These are phyloP conservation scores for Balamuthia mandrillaris DNA, from an alignment of 208 protist species.

Conservation along the genomic window DNA sequence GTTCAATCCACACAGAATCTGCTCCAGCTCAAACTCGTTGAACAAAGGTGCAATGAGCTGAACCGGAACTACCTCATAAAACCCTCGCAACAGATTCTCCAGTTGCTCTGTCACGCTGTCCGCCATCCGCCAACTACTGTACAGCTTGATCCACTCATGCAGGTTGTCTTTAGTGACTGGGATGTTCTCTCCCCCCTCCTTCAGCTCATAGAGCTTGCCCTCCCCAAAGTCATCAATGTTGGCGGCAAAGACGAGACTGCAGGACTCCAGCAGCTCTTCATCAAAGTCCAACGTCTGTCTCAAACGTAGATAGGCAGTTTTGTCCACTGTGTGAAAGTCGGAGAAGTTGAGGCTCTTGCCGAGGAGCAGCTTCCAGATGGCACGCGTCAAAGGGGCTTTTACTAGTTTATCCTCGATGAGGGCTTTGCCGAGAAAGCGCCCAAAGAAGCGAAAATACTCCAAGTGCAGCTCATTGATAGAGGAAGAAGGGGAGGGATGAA, in stretches of 20 bases:
- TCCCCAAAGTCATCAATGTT: neutral
- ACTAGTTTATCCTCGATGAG: neutral
- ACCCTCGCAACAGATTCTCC: neutral
- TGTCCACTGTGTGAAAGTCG: neutral
- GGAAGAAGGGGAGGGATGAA: neutral
- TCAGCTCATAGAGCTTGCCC: neutral
- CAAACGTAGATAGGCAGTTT: neutral
- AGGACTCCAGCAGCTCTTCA: neutral
- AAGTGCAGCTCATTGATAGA: neutral
- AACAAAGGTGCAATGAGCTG: neutral
- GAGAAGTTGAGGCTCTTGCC: neutral
- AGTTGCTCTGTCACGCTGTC: neutral
- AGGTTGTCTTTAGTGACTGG: neutral
- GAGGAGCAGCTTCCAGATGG: neutral
- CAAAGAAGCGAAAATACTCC: constrained; percentile 7
- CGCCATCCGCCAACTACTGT: neutral
- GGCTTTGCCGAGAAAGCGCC: neutral
- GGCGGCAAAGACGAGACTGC: neutral
- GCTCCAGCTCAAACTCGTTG: constrained; percentile 4
- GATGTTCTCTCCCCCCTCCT: neutral
- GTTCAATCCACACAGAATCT: neutral
- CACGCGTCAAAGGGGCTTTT: neutral
- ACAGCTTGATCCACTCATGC: neutral
- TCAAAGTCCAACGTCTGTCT: neutral
- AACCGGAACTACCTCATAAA: neutral